These are phyloP conservation scores for Artemisia annua DNA, from an alignment of 129 eudicot species.

Conservation along the genomic window DNA sequence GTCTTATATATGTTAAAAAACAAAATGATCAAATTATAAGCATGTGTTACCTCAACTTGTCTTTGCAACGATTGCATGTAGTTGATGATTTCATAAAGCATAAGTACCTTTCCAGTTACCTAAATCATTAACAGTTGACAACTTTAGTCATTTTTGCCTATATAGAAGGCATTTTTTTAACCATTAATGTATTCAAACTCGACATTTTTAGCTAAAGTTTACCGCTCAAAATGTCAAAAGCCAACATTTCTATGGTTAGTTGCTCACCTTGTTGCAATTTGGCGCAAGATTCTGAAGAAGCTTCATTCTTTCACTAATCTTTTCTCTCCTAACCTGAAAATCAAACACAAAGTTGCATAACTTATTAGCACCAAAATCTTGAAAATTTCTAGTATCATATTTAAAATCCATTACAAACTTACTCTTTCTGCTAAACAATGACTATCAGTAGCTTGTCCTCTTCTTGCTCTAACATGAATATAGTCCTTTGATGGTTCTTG, in stretches of 20 bases:
- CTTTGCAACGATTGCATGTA: conserved; percentile 90
- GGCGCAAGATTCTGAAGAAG: conserved; percentile 97
- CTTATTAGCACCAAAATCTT: conserved; percentile 16
- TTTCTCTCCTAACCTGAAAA: conserved; percentile 81
- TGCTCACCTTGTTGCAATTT: conserved; percentile 82
- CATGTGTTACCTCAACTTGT: conserved; percentile 82
- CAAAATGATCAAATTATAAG: not conserved
- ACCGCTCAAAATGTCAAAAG: not conserved
- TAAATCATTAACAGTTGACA: conserved; percentile 17
- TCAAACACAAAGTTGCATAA: not conserved
- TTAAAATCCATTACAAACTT: conserved; percentile 6
- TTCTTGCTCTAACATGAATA: conserved; percentile 83
- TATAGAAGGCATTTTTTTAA: not conserved
- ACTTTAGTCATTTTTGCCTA: not conserved
- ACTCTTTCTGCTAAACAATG: conserved; percentile 97
- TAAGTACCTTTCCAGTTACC: conserved; percentile 95
- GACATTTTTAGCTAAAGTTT: not conserved
- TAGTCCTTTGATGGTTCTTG: conserved; percentile 42
- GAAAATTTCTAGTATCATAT: not conserved
- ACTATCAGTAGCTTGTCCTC: conserved; percentile 98
- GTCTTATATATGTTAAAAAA: not conserved
- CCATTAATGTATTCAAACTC: not conserved
- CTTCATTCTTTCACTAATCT: conserved; percentile 93
- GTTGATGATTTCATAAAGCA: conserved; percentile 95
- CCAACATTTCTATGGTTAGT: no score